Percentiles rank a stretch among this genome's conserved stretches.
Evolutionary conservation across 768 basidiomycete species (phyloP).

Genomic region (Coprinopsis sp.): DNA sequence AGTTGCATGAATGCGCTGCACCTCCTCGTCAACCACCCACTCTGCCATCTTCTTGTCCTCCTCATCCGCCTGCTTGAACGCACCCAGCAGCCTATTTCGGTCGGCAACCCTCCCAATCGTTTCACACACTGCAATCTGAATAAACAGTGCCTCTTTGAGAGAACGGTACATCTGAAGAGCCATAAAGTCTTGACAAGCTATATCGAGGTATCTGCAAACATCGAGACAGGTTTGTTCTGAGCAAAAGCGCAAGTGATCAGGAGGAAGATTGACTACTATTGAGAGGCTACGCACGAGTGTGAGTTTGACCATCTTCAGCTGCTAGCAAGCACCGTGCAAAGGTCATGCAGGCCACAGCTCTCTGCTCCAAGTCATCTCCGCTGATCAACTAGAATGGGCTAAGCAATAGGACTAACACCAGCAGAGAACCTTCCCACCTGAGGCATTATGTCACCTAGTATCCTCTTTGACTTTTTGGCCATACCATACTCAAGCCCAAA

Average conservation of each 20-base stretch:
- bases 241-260: background rate
- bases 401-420: background rate
- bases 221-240: background rate
- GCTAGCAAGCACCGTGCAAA: conserved; percentile 73
- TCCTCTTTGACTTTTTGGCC: conserved; percentile 55
- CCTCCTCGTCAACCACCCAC: conserved; percentile 46
- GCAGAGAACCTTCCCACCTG: conserved; percentile 44
- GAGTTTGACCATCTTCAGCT: conserved; percentile 42
- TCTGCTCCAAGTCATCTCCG: conserved; percentile 57
- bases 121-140: conserved; percentile 67
- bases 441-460: conserved; percentile 78
- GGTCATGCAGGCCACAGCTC: conserved; percentile 70
- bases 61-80: conserved; percentile 43
- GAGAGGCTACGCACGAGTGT: background rate
- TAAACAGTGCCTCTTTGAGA: conserved; percentile 65
- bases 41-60: conserved; percentile 38
- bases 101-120: conserved; percentile 54
- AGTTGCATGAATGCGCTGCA: conserved; percentile 50
- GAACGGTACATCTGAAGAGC: conserved; percentile 55
- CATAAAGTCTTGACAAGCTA: conserved; percentile 64
- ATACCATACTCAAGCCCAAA: conserved; percentile 74
- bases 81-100: conserved; percentile 49
- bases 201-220: conserved; percentile 44
- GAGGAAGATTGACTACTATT: background rate
- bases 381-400: background rate